Evolutionary conservation across 257 asterid species (phyloP).

Genomic region (Nicotiana obtusifolia): DNA sequence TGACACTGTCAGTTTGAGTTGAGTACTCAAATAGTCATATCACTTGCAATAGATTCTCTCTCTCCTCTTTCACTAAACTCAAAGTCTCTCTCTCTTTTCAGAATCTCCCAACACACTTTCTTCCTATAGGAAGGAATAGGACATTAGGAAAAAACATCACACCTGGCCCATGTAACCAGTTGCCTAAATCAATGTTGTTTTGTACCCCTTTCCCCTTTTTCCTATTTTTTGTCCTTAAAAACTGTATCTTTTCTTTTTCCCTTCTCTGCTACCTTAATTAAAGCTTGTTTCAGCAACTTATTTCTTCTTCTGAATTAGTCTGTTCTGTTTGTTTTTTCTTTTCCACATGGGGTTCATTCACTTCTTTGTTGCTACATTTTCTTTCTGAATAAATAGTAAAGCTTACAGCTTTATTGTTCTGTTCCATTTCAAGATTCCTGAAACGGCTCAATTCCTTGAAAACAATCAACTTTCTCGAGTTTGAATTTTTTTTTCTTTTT

Average conservation of each 20-base stretch:
- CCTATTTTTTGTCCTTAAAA: conserved; percentile 11
- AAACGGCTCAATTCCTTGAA: not conserved
- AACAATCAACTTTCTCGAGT: no score
- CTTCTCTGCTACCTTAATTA: conserved; percentile 10
- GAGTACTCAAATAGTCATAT: conserved; percentile 5
- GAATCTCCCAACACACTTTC: not conserved
- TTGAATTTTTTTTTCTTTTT: no score
- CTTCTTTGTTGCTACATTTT: no score
- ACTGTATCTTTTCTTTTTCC: not conserved
- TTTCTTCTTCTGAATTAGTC: not conserved
- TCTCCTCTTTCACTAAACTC: not conserved
- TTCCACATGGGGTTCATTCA: not conserved
- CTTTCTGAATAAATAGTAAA: not conserved
- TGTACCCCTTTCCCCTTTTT: conserved; percentile 26
- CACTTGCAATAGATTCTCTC: conserved; percentile 6
- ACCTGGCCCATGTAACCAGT: conserved; percentile 67
- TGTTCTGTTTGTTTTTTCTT: not conserved
- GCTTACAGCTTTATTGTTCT: not conserved
- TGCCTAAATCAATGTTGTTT: conserved; percentile 29
- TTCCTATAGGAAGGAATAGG: not conserved
- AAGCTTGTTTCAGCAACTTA: not conserved
- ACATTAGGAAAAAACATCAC: conserved; percentile 35
- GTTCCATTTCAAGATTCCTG: not conserved
- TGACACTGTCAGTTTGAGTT: conserved; percentile 28
- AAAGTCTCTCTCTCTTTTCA: not conserved